These are phyloP conservation scores for Lodderomyces theae DNA, from an alignment of 1,139 yeast species.

Conservation along the genomic window DNA sequence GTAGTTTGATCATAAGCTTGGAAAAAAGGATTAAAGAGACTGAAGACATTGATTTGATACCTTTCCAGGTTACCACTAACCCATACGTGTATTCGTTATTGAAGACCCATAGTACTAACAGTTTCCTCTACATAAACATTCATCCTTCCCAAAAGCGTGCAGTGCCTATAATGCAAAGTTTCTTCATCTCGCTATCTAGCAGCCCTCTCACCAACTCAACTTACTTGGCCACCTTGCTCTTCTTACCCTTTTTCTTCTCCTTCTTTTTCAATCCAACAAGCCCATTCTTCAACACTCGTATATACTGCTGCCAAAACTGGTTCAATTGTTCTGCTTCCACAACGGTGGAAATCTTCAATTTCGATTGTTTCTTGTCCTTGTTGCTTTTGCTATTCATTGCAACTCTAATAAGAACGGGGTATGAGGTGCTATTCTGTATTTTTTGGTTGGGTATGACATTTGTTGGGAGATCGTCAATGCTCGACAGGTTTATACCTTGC, in stretches of 20 bases:
- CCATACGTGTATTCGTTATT: too few relatives aligned
- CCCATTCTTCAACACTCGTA: conserved; percentile 59
- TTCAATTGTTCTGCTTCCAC: conserved; percentile 58
- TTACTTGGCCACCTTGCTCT: conserved; percentile 13
- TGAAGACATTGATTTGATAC: too few relatives aligned
- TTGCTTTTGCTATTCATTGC: conserved; percentile 50
- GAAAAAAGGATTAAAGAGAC: too few relatives aligned
- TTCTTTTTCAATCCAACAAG: conserved; percentile 53
- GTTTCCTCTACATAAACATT: too few relatives aligned
- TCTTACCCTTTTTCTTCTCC: conserved; percentile 51
- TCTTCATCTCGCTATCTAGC: too few relatives aligned
- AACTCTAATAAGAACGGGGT: conserved; percentile 54
- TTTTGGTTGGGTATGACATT: conserved; percentile 25
- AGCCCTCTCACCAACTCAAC: neutral
- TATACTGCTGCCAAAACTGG: conserved; percentile 67
- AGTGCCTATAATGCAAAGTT: too few relatives aligned
- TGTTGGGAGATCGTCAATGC: conserved; percentile 32
- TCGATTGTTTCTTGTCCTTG: conserved; percentile 38
- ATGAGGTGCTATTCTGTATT: conserved; percentile 22
- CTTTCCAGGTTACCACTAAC: too few relatives aligned
- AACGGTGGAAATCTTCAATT: conserved; percentile 60
- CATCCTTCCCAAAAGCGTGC: too few relatives aligned
- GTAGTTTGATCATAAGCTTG: too few relatives aligned
- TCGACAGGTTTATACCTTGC: neutral
- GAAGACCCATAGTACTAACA: too few relatives aligned